phyloP scores from a whole-genome alignment of 1,139 yeast species.

The Debaryomyces psychrophilus region DNA sequence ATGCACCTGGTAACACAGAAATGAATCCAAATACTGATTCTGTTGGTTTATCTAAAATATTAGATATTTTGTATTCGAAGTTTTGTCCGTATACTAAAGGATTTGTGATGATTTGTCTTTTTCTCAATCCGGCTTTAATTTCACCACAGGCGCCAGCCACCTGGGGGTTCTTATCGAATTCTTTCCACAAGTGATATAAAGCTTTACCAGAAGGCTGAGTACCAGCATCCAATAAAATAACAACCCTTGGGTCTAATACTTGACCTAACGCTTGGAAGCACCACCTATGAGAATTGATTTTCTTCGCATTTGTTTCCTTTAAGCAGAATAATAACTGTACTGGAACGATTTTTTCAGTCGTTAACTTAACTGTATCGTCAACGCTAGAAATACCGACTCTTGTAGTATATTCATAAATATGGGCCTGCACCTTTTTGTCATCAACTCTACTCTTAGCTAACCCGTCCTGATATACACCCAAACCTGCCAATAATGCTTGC shows the following conservation, averaged over 20 bases:
- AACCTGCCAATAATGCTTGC: constrained; percentile 50
- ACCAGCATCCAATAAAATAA: constrained; percentile 50
- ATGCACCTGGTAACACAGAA: constrained; percentile 93
- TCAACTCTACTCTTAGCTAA: constrained; percentile 52
- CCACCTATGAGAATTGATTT: constrained; percentile 55
- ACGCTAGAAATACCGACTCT: constrained; percentile 52
- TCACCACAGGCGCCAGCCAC: constrained; percentile 59
- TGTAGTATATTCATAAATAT: constrained; percentile 52
- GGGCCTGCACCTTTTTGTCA: constrained; percentile 50
- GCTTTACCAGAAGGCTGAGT: constrained; percentile 52
- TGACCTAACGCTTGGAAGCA: constrained; percentile 53
- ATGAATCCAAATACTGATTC: constrained; percentile 94
- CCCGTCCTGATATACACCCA: constrained; percentile 54
- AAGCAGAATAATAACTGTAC: constrained; percentile 51
- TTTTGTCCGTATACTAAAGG: constrained; percentile 53
- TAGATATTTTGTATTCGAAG: constrained; percentile 86
- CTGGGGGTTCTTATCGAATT: constrained; percentile 49
- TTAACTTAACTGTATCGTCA: constrained; percentile 49
- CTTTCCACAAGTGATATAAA: constrained; percentile 52
- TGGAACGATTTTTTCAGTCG: constrained; percentile 53
- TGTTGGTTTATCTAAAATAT: constrained; percentile 90
- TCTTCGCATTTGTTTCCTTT: constrained; percentile 51
- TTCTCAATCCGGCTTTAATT: constrained; percentile 46
- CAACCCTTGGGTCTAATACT: constrained; percentile 47
- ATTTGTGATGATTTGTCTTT: constrained; percentile 45